Evolutionary conservation across 2,329 filamentous ascomycete genomes (phyloP).

Genomic region (Fusarium sterilihyphosum): DNA sequence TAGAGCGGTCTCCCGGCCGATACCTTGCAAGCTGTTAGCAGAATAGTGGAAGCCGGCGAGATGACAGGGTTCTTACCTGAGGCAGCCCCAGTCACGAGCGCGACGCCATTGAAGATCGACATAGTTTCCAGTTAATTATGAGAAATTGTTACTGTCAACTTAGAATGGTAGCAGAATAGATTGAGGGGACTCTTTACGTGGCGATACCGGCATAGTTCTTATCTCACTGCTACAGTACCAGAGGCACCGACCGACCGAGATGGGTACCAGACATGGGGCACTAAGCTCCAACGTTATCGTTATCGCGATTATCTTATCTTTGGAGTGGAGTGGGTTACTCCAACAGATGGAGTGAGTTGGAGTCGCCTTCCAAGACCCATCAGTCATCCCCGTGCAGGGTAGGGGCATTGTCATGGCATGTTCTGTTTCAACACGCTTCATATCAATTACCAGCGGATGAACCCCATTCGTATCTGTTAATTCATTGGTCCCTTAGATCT

Average conservation of each 20-base stretch:
- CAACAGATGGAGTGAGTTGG: background rate
- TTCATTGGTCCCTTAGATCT: too few relatives aligned
- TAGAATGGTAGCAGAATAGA: fast-evolving
- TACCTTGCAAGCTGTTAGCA: background rate
- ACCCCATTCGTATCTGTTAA: fast-evolving
- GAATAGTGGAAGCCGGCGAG: fast-evolving
- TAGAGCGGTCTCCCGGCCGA: background rate
- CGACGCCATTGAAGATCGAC: conserved; percentile 16
- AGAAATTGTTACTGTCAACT: fast-evolving
- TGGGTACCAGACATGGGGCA: background rate
- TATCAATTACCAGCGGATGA: too few relatives aligned
- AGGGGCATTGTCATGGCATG: background rate
- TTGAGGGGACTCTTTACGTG: background rate
- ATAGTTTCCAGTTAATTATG: background rate
- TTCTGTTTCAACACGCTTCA: background rate
- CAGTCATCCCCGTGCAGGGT: background rate
- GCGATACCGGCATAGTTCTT: background rate
- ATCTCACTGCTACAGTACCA: background rate
- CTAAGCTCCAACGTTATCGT: conserved; percentile 8
- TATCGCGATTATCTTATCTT: background rate
- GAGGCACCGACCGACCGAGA: background rate
- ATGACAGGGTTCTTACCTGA: background rate
- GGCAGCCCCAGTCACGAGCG: conserved; percentile 17
- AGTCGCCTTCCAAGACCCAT: background rate
- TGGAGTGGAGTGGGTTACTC: background rate